Conservation (phyloP, 768 basidiomycete genomes). For the Podaxis sp. region DNA sequence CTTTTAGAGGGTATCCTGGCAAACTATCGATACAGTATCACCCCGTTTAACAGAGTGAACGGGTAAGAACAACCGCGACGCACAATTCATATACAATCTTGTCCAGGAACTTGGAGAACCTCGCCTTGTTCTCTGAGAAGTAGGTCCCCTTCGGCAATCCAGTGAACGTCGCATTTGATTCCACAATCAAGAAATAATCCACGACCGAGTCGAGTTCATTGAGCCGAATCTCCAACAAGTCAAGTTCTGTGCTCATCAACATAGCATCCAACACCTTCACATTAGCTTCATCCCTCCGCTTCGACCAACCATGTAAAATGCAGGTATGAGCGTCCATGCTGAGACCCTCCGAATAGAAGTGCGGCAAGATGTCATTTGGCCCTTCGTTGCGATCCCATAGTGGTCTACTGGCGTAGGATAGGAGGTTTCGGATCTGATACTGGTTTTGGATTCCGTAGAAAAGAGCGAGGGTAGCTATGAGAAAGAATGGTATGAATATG, state of each 20-base stretch:
- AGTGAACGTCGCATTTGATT: conserved; percentile 63
- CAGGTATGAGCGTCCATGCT: conserved; percentile 44
- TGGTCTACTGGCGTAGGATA: conserved; percentile 58
- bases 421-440: conserved; percentile 49
- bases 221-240: conserved; percentile 62
- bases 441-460: conserved; percentile 42
- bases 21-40: conserved; percentile 29
- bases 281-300: conserved; percentile 30
- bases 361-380: conserved; percentile 46
- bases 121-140: conserved; percentile 44
- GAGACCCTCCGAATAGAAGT: conserved; percentile 58
- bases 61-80: conserved; percentile 19
- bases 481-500: conserved; percentile 31
- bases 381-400: conserved; percentile 58
- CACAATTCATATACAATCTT: conserved; percentile 56
- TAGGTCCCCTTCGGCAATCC: conserved; percentile 54
- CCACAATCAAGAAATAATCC: conserved; percentile 60
- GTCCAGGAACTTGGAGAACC: conserved; percentile 49
- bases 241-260: conserved; percentile 63
- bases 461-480: conserved; percentile 29
- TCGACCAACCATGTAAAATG: conserved; percentile 54
- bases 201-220: conserved; percentile 59
- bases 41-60: background rate
- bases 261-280: conserved; percentile 57
- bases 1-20: conserved; percentile 42